phyloP scores from a whole-genome alignment of 2,329 filamentous ascomycete species.

The Phyllosticta citriasiana region DNA sequence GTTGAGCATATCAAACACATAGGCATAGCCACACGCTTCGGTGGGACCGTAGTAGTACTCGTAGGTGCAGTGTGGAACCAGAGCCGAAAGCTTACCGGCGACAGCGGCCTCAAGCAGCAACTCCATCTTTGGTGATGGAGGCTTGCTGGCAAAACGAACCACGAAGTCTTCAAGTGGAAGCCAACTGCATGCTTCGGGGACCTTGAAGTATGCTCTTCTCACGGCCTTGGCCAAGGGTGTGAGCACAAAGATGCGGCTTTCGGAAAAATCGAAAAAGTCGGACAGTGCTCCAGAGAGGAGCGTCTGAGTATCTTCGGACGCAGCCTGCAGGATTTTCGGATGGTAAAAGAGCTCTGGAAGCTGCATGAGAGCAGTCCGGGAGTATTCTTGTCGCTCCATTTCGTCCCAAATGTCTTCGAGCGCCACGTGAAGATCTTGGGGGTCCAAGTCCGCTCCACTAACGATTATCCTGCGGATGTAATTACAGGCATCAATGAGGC shows the following conservation, averaged over 20 bases:
- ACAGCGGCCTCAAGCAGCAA: constrained; percentile 36
- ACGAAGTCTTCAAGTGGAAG: constrained; percentile 32
- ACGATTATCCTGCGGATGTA: constrained; percentile 16
- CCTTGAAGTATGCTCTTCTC: constrained; percentile 20
- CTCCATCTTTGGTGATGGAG: constrained; percentile 34
- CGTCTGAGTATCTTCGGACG: constrained; percentile 2
- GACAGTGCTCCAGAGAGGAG: constrained; percentile 19
- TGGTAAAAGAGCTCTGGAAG: constrained; percentile 31
- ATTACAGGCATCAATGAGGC: constrained; percentile 20
- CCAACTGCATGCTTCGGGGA: constrained; percentile 20
- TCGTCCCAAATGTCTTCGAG: constrained; percentile 37
- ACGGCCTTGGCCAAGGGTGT: constrained; percentile 22
- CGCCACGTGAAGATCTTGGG: constrained; percentile 15
- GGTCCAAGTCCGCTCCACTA: neutral
- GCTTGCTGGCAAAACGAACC: constrained; percentile 28
- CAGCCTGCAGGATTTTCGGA: constrained; percentile 17
- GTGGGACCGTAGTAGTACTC: constrained; percentile 35
- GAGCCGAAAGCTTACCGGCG: constrained; percentile 22
- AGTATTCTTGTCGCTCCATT: constrained; percentile 38
- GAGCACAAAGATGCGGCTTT: constrained; percentile 26
- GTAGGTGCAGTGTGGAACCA: constrained; percentile 26
- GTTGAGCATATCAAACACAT: constrained; percentile 35
- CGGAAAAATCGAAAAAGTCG: constrained; percentile 20
- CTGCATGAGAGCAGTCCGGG: constrained; percentile 28
- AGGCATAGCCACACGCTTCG: constrained; percentile 35